Conservation (phyloP, 352 stramenopile species). For the Pythium graminicola region DNA sequence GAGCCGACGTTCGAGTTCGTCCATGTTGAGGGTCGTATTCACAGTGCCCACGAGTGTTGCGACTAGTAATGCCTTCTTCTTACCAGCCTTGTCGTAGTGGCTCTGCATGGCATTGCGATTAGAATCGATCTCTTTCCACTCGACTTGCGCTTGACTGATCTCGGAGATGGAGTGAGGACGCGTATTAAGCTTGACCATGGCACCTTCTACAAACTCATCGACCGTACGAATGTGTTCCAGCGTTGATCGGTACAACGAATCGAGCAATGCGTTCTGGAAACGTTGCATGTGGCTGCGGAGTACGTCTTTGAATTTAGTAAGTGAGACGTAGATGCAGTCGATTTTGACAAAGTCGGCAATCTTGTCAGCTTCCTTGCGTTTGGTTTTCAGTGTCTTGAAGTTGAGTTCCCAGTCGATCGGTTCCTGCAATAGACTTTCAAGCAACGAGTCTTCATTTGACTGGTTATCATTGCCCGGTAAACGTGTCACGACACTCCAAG, state of each 20-base stretch:
- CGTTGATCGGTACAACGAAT: slow-evolving; percentile 79
- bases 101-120: slow-evolving; percentile 45
- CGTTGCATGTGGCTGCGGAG: slow-evolving; percentile 83
- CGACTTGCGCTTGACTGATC: slow-evolving; percentile 82
- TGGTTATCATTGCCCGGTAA: slow-evolving; percentile 50
- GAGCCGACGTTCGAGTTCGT: slow-evolving; percentile 65
- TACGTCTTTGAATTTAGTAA: slow-evolving; percentile 83
- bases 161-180: slow-evolving; percentile 90
- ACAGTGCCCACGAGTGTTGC: slow-evolving; percentile 10
- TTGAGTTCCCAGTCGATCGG: slow-evolving; percentile 86
- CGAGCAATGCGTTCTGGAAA: slow-evolving; percentile 81
- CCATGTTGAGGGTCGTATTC: slow-evolving; percentile 27
- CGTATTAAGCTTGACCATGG: slow-evolving; percentile 86
- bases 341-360: slow-evolving; percentile 85
- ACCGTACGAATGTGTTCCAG: slow-evolving; percentile 73
- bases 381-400: slow-evolving; percentile 82
- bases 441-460: slow-evolving; percentile 40
- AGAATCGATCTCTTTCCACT: slow-evolving; percentile 88
- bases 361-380: slow-evolving; percentile 92
- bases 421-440: slow-evolving; percentile 69
- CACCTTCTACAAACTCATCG: slow-evolving; percentile 83
- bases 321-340: slow-evolving; percentile 88
- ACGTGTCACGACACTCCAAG: slow-evolving; percentile 61
- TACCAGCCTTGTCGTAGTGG: slow-evolving; percentile 68
- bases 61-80: slow-evolving; percentile 83